Percentiles rank a stretch among this genome's conserved stretches.
These are phyloP conservation scores for Miscanthus lutarioriparius DNA, from an alignment of 176 grass and related monocot genomes.

Conservation along the genomic window DNA sequence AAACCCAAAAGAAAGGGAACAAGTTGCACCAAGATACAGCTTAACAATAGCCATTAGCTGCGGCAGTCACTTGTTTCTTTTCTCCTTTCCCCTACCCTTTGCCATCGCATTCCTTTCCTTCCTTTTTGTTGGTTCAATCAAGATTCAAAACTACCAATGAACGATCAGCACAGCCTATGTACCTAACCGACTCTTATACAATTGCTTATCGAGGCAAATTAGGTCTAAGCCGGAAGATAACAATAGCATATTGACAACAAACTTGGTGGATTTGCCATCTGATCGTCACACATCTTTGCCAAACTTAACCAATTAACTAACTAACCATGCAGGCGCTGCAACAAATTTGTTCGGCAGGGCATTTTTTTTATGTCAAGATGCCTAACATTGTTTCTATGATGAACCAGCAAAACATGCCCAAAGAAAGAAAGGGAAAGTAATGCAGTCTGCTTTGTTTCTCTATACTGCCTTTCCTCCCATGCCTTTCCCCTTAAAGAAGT, in stretches of 20 bases:
- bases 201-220: constrained; percentile 25
- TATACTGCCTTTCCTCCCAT: neutral
- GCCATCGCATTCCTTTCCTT: neutral
- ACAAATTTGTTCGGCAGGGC: neutral
- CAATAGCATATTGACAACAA: constrained; percentile 12
- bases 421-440: neutral
- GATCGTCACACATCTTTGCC: neutral
- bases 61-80: constrained; percentile 5
- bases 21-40: neutral
- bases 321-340: neutral
- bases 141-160: constrained; percentile 8
- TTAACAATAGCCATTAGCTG: constrained; percentile 27
- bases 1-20: constrained; percentile 16
- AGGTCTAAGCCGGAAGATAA: constrained; percentile 5
- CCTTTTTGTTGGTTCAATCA: constrained; percentile 15
- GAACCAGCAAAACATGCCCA: neutral
- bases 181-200: constrained; percentile 16
- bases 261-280: neutral
- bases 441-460: constrained; percentile 27
- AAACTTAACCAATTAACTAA: neutral
- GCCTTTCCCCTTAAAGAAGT: constrained; percentile 44
- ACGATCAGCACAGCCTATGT: neutral
- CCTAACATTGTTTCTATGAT: neutral
- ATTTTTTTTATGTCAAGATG: neutral
- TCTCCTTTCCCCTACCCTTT: constrained; percentile 8